Evolutionary conservation across 331 rosid species (phyloP), one percentile per base, ranked within the genome.

Genomic region (Pyracantha coccinea): DNA sequence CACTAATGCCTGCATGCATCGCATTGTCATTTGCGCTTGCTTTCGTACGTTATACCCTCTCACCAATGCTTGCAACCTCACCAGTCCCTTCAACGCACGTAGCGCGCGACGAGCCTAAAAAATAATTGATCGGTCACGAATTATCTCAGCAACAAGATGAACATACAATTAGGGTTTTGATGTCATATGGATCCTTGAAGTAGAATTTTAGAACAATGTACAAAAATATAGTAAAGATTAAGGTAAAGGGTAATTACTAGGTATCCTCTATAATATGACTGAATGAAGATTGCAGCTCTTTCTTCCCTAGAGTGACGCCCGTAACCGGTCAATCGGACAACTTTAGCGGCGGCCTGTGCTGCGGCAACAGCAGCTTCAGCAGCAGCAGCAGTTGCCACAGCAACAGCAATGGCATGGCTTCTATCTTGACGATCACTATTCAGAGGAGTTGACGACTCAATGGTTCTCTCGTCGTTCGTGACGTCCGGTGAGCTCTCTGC

Each of bases 21-120:
- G 85, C 99, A 94, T 94, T 52, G 99, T 94, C 95, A 90, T 83
- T 33, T 88, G 93, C 8, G 99, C 97, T 88, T 94, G 99, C 84
- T 92, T 94, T 5, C 99, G 60, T 59, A 94, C 99, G 63, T 92
- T 92, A 55, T 94, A 89, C 24, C 99, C 97, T 75, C 99, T 89
- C 74, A 92, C 99, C 55, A 94, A 80, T 55, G 99, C 99, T 55
- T 94, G 99, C 29, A 94, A 70, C 74, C 96, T 87, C 80, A 94
- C 99, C 23, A 94, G 57, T 31, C 97, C 99, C 79, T 94, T 94
- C 84, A 94, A 79, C 0, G 99, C 99, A 16, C 97, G 90, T 80
- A 83, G 47, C 15, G 99, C 99, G 11, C 99, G 87, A 75, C 99
- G 83, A 67, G 97, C 95, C 99, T 94, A 9, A 61, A 77, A 68